Base-by-base conservation (phyloP, 2,329 filamentous ascomycete genomes). In the Trichoderma sp. region DNA sequence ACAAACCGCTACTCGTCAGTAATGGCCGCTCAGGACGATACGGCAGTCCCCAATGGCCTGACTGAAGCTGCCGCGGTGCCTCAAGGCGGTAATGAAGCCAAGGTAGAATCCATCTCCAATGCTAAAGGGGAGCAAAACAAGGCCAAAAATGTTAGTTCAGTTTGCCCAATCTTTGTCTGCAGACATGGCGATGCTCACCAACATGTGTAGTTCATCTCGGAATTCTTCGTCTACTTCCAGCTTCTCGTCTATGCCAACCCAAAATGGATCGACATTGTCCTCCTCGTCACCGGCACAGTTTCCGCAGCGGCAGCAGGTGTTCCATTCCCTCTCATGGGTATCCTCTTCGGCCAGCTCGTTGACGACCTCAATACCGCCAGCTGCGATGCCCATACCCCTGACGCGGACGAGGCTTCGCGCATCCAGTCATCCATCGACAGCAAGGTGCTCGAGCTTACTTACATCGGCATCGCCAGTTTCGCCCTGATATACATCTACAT, bases 401-500 rank as follows among this genome's bases (percentile, higher is more conserved):
- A 74, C 28, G 71, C 78, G 57, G 71, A 78, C 70, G 73, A 76
- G 4, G 74, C 78, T 26, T 71, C 76, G 11, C 59, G 76, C 39
- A 80, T 84, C 53, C 82, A 87, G 72, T 73, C 76, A 50, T 78
- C 78, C 32, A 84, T 90, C 73, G 86, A 89, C 77, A 76, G 81
- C 64, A 91, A 89, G 76, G 87, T 93, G 50, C 78, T 92, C 77
- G 75, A 86, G 62, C 82, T 92, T 26, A 85, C 91, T 15, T 91
- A 90, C 77, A 84, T 93, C 47, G 88, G 88, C 23, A 87, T 91
- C 71, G 90, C 85, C 32, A 86, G 88, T 72, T 90, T 93, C 74
- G 83, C 85, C 50, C 81, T 88, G 71, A 91, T 92, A 74, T 93
- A 92, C 78, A 80, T 85, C 68, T 88, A 92, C 76, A 84, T 90